phyloP scores from a whole-genome alignment of 495 filamentous ascomycete genomes.

The Trichoderma erinaceum region DNA sequence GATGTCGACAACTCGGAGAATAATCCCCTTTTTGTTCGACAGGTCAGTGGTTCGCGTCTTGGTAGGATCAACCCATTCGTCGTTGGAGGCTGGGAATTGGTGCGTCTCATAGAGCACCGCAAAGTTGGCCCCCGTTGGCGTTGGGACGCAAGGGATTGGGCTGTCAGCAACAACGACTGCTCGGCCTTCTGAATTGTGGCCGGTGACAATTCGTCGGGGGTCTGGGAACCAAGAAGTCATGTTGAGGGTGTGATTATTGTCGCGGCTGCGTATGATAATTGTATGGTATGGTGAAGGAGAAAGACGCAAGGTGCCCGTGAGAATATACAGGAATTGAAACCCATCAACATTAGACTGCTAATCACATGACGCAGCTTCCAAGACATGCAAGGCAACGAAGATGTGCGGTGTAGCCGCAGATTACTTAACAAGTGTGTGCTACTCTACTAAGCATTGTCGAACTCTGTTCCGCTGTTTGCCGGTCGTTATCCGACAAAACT shows the following conservation, averaged over 20 bases:
- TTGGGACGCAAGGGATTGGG: not conserved
- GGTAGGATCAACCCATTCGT: conserved; percentile 9
- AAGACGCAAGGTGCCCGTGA: no score
- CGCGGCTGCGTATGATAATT: not conserved
- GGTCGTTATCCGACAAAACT: no score
- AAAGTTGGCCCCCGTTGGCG: not conserved
- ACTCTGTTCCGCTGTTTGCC: no score
- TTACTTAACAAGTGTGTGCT: no score
- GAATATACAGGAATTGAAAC: no score
- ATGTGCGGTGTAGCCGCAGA: no score
- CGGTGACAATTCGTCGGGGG: conserved; percentile 13
- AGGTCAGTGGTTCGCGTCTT: conserved; percentile 11
- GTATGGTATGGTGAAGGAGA: no score
- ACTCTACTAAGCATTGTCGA: no score
- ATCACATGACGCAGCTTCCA: no score
- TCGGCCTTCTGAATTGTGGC: conserved; percentile 10
- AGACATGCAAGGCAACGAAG: no score
- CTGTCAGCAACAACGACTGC: conserved; percentile 12
- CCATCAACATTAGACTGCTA: no score
- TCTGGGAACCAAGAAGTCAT: conserved; percentile 7
- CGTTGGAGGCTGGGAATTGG: conserved; percentile 4
- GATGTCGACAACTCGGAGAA: not conserved
- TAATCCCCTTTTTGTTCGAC: not conserved
- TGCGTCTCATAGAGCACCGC: conserved; percentile 1
- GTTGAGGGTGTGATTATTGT: not conserved